Evolutionary conservation across 306 rosid species (phyloP), one percentile per base, ranked within the genome.

Genomic region (Gleditsia sinensis): DNA sequence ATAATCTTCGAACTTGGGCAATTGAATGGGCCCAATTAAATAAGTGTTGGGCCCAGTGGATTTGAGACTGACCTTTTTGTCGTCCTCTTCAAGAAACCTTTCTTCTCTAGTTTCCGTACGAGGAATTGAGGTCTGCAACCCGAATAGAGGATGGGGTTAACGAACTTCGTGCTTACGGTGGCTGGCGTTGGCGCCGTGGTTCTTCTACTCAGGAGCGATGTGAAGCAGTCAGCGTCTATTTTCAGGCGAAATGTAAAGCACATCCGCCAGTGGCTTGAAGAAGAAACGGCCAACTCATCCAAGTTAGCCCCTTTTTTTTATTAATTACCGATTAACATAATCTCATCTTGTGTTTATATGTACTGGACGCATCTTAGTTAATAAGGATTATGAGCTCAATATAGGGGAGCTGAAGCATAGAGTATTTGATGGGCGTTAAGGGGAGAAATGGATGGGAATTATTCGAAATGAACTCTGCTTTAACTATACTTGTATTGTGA

Each of bases 121-220:
- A 24, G 30, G 23, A 16, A 48, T 17, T 17, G 4, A 45, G 6
- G 16, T 36, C 3, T 6, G 51, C 6, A 20, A 43, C 2, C 21
- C 11, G 69, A 20, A 39, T 4, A 20, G 7, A 33, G 46, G 3
- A 75, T 86, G 89, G 89, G 80, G n/a, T 28, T 86, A 66, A 83
- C 87, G 40, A 80, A 86, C 74, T 80, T 86, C 48, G 80, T 83
- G 17, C 58, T 86, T 1, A 86, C 89, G 28, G 89, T 80, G 61
- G 89, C 85, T 10, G 87, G 87, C 0, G 89, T 86, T 3, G 55
- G 87, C 64, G 89, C 89, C 59, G 83, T 77, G 6, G 45, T 86
- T 42, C 80, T 86, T 33, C 80, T 86, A 11, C 77, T 86, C 3
- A 67, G 85, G 78, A 86, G 89, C 57, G 89, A 86, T 48, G 89